Evolutionary conservation across 805 yeast species (phyloP).

Genomic region (Saturnispora besseyi): DNA sequence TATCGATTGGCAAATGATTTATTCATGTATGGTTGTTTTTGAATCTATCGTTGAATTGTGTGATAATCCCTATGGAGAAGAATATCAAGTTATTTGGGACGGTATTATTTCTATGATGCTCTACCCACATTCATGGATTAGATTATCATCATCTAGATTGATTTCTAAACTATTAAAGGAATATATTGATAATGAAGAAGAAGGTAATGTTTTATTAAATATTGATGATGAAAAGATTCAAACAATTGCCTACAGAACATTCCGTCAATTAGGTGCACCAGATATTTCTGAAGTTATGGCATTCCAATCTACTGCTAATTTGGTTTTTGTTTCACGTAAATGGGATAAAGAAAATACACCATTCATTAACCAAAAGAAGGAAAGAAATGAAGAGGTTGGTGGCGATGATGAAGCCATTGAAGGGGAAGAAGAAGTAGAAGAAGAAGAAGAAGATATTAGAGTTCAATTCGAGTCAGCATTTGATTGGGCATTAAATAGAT

Average conservation of each 20-base stretch:
- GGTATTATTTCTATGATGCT: slow-evolving; percentile 46
- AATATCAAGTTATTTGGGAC: slow-evolving; percentile 43
- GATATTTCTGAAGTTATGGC: slow-evolving; percentile 55
- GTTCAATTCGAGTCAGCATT: slow-evolving; percentile 29
- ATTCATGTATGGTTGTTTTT: slow-evolving; percentile 47
- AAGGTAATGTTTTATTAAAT: slow-evolving; percentile 24
- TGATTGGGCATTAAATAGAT: slow-evolving; percentile 56
- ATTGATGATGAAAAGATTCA: slow-evolving; percentile 42
- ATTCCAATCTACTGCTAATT: slow-evolving; percentile 53
- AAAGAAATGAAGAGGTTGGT: slow-evolving; percentile 10
- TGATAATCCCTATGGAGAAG: slow-evolving; percentile 31
- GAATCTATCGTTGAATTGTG: slow-evolving; percentile 15
- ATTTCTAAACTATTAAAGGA: slow-evolving; percentile 41
- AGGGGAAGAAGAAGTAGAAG: slow-evolving; percentile 17
- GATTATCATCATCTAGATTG: slow-evolving; percentile 56
- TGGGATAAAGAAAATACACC: slow-evolving; percentile 47
- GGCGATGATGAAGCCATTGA: slow-evolving; percentile 15
- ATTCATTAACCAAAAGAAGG: slow-evolving; percentile 22
- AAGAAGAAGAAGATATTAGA: slow-evolving; percentile 15
- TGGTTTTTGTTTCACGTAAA: slow-evolving; percentile 47
- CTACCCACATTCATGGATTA: slow-evolving; percentile 90
- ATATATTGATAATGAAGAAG: slow-evolving; percentile 13
- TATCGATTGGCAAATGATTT: slow-evolving; percentile 68
- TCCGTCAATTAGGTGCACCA: slow-evolving; percentile 82
- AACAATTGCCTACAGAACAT: slow-evolving; percentile 52